Percentiles rank a stretch among this genome's conserved stretches.
Conservation (phyloP, 495 filamentous ascomycete genomes). For the Tuber aestivum region DNA sequence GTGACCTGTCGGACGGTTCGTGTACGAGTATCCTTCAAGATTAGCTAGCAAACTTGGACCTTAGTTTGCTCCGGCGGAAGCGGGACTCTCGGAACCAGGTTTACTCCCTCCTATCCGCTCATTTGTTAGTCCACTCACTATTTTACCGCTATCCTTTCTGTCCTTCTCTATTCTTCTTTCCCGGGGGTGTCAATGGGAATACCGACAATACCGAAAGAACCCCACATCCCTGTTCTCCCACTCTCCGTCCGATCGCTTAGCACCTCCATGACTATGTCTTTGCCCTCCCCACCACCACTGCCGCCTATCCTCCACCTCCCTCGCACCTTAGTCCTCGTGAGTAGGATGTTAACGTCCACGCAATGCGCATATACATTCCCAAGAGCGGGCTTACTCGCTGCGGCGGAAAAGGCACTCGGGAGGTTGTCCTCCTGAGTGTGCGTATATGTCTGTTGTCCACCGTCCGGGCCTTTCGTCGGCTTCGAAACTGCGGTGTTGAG, state of each 20-base stretch:
- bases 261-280: slow-evolving; percentile 26
- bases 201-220: slow-evolving; percentile 22
- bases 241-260: slow-evolving; percentile 28
- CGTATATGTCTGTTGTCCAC: background rate
- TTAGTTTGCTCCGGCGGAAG: background rate
- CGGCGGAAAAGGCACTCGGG: slow-evolving; percentile 17
- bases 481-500: slow-evolving; percentile 1
- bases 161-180: background rate
- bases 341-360: slow-evolving; percentile 28
- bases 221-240: slow-evolving; percentile 21
- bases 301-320: background rate
- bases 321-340: background rate
- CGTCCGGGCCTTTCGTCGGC: background rate
- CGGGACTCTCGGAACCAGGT: background rate
- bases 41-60: background rate
- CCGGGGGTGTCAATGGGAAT: background rate
- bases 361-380: slow-evolving; percentile 30
- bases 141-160: background rate
- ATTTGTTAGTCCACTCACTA: background rate
- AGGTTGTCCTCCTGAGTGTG: slow-evolving; percentile 13
- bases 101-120: background rate
- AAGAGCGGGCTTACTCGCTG: slow-evolving; percentile 22
- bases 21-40: background rate
- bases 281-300: background rate
- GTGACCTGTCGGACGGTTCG: background rate